Evolutionary conservation across 768 basidiomycete genomes (phyloP).

Genomic region (Mycena pura): DNA sequence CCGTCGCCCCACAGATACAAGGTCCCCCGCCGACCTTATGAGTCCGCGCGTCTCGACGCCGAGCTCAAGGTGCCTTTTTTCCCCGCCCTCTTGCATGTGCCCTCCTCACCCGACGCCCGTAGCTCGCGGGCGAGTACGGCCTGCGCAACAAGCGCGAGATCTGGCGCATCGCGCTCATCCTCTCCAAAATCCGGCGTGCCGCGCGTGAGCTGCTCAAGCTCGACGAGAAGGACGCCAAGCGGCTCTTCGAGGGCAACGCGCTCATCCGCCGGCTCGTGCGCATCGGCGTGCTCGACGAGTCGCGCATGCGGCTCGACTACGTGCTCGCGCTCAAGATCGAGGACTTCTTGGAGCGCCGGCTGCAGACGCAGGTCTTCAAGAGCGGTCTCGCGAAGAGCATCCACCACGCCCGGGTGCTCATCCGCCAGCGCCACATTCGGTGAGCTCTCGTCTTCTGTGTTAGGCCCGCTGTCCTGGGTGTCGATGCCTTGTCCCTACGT

Average conservation of each 20-base stretch:
- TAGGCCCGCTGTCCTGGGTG: constrained; percentile 20
- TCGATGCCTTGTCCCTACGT: not conserved
- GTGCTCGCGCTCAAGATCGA: constrained; percentile 99
- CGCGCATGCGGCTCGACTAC: constrained; percentile 99
- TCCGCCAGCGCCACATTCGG: constrained; percentile 99
- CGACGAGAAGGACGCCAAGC: constrained; percentile 99
- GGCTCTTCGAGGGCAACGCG: constrained; percentile 99
- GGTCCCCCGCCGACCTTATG: constrained; percentile 97
- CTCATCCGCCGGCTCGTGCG: constrained; percentile 95
- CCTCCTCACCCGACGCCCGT: constrained; percentile 8
- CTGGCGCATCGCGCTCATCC: constrained; percentile 97
- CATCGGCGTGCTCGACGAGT: constrained; percentile 99
- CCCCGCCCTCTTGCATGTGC: constrained; percentile 9
- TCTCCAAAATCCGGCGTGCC: constrained; percentile 99
- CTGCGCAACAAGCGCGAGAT: constrained; percentile 99
- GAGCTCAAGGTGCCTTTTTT: constrained; percentile 86
- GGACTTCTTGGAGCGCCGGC: constrained; percentile 98
- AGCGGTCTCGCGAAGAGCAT: constrained; percentile 96
- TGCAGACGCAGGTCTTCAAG: constrained; percentile 99
- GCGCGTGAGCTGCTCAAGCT: constrained; percentile 99
- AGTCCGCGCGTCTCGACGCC: constrained; percentile 97
- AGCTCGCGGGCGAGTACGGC: constrained; percentile 99
- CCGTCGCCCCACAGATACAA: constrained; percentile 83
- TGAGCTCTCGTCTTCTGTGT: no score
- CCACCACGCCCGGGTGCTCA: constrained; percentile 97